Evolutionary conservation across 345 rosid species (phyloP), one percentile per base, ranked within the genome.

Genomic region (Nephelium lappaceum): DNA sequence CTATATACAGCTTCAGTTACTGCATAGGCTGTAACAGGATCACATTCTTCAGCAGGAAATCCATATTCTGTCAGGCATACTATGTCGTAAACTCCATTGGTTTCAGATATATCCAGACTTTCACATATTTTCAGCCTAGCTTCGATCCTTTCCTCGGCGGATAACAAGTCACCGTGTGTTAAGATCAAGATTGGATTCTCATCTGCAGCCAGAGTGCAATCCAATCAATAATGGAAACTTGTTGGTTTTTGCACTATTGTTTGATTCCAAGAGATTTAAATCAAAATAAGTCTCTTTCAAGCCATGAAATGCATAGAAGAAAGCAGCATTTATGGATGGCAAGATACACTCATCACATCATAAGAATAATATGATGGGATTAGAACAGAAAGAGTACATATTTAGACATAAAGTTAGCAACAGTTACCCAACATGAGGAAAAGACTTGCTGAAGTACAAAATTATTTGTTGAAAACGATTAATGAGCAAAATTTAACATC

Each of bases 41-140:
- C 92, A 0, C 82, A 81, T 73, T 91, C 89, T 79, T 91, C 90
- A 0, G 89, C 82, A 3, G 85, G 83, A 71, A 85, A 84, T 49
- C 91, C 94, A 36, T 85, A 86, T 67, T 89, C 92, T 9, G 89
- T 87, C 61, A 91, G 86, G 79, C 90, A 91, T 24, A 82, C 83
- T 7, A 87, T 73, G 84, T 91, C 91, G 47, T 84, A 89, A 7
- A 84, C 86, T 7, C 89, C 88, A 4, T 82, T 85, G 0, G 78
- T 80, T 85, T 80, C 90, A 0, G 88, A 77, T 62, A 83, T 72
- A 15, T 82, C 85, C 1, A 89, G 78, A 27, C 58, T 18, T 77
- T 86, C 88, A 19, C 89, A 86, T 77, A 91, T 68, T 69, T 81
- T 86, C 67, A 91, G 72, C 80, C 94, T 81, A 75, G 75, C 86